These are phyloP conservation scores for Cryptococcus depauperatus DNA, from an alignment of 1,284 basidiomycete species.

Conservation along the genomic window DNA sequence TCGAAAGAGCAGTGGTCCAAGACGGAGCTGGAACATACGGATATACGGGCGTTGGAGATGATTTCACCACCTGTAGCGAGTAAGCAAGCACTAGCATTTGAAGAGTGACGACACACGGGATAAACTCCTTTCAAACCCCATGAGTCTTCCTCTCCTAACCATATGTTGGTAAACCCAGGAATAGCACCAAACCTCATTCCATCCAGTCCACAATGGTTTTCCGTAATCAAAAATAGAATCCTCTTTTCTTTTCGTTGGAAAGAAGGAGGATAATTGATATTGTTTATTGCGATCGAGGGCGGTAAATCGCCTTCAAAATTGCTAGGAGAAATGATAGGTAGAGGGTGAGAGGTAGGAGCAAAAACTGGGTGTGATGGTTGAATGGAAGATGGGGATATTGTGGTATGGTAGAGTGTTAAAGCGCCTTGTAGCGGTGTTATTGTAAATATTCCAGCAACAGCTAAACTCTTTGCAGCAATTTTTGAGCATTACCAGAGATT, in stretches of 20 bases:
- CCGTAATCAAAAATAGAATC: conserved; percentile 34
- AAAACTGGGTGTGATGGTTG: conserved; percentile 40
- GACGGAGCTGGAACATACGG: conserved; percentile 50
- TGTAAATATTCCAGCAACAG: conserved; percentile 28
- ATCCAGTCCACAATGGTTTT: conserved; percentile 35
- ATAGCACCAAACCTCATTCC: conserved; percentile 34
- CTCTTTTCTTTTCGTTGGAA: conserved; percentile 3
- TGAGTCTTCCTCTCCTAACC: conserved; percentile 30
- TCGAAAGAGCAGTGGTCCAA: conserved; percentile 53
- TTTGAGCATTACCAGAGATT: background rate
- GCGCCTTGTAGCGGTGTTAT: conserved; percentile 31
- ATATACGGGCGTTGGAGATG: conserved; percentile 44
- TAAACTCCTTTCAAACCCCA: conserved; percentile 53
- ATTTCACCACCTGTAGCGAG: conserved; percentile 27
- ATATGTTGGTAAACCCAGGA: conserved; percentile 40
- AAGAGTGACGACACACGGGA: conserved; percentile 48
- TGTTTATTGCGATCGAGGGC: background rate
- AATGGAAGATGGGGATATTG: conserved; percentile 47
- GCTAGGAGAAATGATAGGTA: conserved; percentile 44
- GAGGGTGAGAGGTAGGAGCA: conserved; percentile 51
- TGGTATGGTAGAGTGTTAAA: conserved; percentile 33
- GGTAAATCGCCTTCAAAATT: background rate
- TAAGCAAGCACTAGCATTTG: conserved; percentile 1
- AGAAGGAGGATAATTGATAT: conserved; percentile 2
- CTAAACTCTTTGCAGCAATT: conserved; percentile 9